Evolutionary conservation across 495 filamentous ascomycete genomes (phyloP).

Genomic region (Chaetomium tenue): DNA sequence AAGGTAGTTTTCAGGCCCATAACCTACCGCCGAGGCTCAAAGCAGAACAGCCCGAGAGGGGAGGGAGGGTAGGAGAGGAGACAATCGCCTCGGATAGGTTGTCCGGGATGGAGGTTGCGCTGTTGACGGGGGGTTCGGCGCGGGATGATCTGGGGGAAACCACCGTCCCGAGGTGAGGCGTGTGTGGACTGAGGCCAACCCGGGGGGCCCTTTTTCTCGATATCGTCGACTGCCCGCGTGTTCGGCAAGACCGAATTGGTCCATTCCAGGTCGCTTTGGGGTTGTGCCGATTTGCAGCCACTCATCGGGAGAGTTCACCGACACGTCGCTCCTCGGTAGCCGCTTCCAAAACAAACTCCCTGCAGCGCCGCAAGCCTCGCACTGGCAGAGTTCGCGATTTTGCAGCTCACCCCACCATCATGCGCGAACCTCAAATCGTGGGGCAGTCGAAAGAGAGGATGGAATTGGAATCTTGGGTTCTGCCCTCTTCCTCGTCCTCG

Average conservation of each 20-base stretch:
- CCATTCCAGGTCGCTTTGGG: not conserved
- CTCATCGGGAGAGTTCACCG: conserved; percentile 13
- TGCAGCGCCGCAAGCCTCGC: not conserved
- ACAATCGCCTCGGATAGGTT: too few species aligned
- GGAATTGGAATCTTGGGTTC: not conserved
- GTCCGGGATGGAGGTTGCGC: too few species aligned
- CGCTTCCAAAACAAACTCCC: conserved; percentile 6
- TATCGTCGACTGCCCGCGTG: not conserved
- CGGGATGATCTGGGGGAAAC: too few species aligned
- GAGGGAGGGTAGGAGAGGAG: not conserved
- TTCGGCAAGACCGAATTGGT: not conserved
- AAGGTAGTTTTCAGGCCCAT: not conserved
- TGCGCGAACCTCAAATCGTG: not conserved
- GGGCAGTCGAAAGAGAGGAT: not conserved
- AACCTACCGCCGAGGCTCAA: not conserved
- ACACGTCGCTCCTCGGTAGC: conserved; percentile 10
- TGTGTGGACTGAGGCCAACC: too few species aligned
- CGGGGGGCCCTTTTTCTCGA: not conserved
- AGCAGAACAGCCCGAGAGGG: not conserved
- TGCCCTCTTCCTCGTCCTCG: not conserved
- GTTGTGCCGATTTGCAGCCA: conserved; percentile 1
- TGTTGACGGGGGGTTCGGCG: too few species aligned
- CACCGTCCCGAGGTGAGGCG: too few species aligned
- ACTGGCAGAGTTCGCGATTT: not conserved
- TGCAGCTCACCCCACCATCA: not conserved